These are phyloP conservation scores for Marvania coccoides DNA, from an alignment of 139 green algal genomes.

Conservation along the genomic window DNA sequence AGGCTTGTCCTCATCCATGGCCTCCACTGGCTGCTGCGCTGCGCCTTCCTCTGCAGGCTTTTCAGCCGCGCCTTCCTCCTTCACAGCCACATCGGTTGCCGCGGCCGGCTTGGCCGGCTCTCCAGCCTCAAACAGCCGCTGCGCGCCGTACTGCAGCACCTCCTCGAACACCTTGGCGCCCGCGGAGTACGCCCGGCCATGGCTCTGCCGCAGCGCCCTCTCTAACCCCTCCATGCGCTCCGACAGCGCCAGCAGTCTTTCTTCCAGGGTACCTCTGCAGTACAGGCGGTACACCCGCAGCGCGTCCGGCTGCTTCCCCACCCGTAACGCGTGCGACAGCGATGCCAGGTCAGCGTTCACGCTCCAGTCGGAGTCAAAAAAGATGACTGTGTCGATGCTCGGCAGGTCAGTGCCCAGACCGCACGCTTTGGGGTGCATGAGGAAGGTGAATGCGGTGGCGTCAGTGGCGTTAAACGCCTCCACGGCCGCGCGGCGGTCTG, in stretches of 20 bases:
- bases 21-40: background rate
- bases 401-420: constrained; percentile 72
- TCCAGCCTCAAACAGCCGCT: constrained; percentile 35
- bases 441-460: constrained; percentile 37
- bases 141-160: constrained; percentile 45
- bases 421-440: constrained; percentile 42
- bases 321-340: constrained; percentile 35
- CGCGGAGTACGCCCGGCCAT: constrained; percentile 14
- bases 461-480: constrained; percentile 34
- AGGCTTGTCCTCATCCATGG: background rate
- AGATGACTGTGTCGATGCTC: constrained; percentile 32
- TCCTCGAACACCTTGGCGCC: constrained; percentile 49
- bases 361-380: constrained; percentile 74
- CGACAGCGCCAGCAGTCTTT: constrained; percentile 43
- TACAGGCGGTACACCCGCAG: constrained; percentile 39
- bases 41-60: background rate
- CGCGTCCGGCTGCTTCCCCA: constrained; percentile 16
- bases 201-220: constrained; percentile 28
- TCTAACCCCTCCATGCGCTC: constrained; percentile 32
- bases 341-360: constrained; percentile 45
- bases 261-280: constrained; percentile 42
- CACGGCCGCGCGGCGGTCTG: constrained; percentile 36
- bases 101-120: background rate
- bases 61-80: background rate
- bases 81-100: background rate